A percentile compares a stretch with the other conserved stretches of the same genome.
Evolutionary conservation across 208 protist species (phyloP).

Genomic region (Leishmania tropica): DNA sequence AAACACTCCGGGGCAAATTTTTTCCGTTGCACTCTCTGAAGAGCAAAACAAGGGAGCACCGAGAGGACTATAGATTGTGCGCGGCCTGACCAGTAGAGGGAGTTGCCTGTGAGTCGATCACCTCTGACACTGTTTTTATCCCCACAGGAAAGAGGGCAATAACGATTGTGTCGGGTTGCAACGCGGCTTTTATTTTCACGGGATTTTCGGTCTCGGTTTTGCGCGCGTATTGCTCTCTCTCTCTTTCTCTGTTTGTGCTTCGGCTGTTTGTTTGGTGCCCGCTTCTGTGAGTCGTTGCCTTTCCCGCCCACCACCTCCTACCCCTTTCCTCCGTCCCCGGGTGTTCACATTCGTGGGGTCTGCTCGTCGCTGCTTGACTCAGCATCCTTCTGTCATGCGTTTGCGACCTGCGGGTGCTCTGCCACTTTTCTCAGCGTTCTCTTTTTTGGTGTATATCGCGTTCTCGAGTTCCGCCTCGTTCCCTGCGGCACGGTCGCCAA

Average conservation of each 20-base stretch:
- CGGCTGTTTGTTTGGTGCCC: neutral
- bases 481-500: neutral
- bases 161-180: neutral
- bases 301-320: neutral
- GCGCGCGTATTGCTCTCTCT: neutral
- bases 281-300: neutral
- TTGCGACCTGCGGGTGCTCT: neutral
- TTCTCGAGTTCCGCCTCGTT: neutral
- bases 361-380: neutral
- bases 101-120: neutral
- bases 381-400: neutral
- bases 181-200: neutral
- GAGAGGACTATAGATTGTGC: no score
- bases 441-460: neutral
- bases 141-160: neutral
- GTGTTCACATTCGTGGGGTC: neutral
- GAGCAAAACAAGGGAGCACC: no score
- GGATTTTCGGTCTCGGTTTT: no score
- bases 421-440: neutral
- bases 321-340: neutral
- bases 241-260: neutral
- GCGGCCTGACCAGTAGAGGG: no score
- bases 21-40: no score
- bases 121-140: neutral
- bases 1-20: no score